These are phyloP conservation scores for Phascolomyces articulosus DNA, from an alignment of 371 early-diverging fungal species.

Conservation along the genomic window DNA sequence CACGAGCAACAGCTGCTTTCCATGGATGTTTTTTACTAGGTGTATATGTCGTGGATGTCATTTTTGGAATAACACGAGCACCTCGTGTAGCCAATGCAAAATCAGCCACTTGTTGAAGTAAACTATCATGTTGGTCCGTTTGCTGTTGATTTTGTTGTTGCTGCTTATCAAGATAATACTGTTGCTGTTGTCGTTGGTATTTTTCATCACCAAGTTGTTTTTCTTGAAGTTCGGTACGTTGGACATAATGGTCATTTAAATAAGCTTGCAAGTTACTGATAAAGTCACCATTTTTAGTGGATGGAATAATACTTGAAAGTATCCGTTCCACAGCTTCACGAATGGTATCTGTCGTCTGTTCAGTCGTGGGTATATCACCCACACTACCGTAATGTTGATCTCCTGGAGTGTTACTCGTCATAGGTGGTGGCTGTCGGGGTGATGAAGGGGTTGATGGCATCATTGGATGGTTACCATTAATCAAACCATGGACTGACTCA, in stretches of 20 bases:
- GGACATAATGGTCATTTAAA: not conserved
- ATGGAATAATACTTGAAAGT: not conserved
- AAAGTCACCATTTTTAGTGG: not conserved
- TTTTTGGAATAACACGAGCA: constrained; percentile 57
- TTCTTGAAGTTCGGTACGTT: constrained; percentile 2
- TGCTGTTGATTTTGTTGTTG: not conserved
- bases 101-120: constrained; percentile 41
- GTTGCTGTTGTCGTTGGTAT: not conserved
- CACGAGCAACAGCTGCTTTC: not conserved
- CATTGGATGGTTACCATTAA: not conserved
- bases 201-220: not conserved
- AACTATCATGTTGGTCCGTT: not conserved
- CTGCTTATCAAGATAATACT: not conserved
- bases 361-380: not conserved
- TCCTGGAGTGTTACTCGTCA: no score
- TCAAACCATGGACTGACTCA: not conserved
- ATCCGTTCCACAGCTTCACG: not conserved
- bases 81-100: constrained; percentile 70
- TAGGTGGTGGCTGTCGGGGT: no score
- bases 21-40: not conserved
- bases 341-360: not conserved
- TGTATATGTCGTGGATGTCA: constrained; percentile 59
- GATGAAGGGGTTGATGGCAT: not conserved
- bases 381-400: not conserved
- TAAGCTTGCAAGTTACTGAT: not conserved